phyloP scores from a whole-genome alignment of 768 basidiomycete species.

The Chiua virens region DNA sequence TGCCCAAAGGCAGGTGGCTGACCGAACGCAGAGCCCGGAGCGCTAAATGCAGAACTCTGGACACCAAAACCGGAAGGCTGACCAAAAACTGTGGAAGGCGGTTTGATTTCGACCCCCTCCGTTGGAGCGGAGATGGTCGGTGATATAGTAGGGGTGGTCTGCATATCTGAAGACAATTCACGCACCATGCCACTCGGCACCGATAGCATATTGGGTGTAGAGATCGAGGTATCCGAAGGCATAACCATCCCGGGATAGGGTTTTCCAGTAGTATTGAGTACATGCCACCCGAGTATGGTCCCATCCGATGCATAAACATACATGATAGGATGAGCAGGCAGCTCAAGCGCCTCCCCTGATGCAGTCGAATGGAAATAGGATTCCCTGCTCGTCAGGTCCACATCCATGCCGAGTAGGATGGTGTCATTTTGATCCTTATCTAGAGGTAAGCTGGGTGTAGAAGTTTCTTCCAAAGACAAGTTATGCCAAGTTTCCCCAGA shows the following conservation, averaged over 20 bases:
- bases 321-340: conserved; percentile 60
- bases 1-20: conserved; percentile 28
- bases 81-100: conserved; percentile 35
- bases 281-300: conserved; percentile 70
- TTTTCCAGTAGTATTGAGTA: conserved; percentile 53
- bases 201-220: conserved; percentile 3
- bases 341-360: conserved; percentile 41
- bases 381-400: conserved; percentile 59
- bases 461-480: conserved; percentile 48
- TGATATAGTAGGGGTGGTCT: conserved; percentile 23
- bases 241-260: conserved; percentile 59
- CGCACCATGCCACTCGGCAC: conserved; percentile 25
- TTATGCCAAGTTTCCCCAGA: conserved; percentile 43
- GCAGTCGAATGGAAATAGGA: conserved; percentile 37
- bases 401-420: conserved; percentile 58
- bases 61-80: conserved; percentile 29
- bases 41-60: conserved; percentile 20
- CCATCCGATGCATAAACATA: conserved; percentile 81
- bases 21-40: conserved; percentile 29
- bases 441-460: conserved; percentile 60
- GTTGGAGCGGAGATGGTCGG: conserved; percentile 18
- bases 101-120: conserved; percentile 28
- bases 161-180: conserved; percentile 32
- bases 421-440: conserved; percentile 73
- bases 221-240: conserved; percentile 8